Evolutionary conservation across 2,329 filamentous ascomycete species (phyloP), one percentile per base, ranked within the genome.

Genomic region (Cercospora sp.): DNA sequence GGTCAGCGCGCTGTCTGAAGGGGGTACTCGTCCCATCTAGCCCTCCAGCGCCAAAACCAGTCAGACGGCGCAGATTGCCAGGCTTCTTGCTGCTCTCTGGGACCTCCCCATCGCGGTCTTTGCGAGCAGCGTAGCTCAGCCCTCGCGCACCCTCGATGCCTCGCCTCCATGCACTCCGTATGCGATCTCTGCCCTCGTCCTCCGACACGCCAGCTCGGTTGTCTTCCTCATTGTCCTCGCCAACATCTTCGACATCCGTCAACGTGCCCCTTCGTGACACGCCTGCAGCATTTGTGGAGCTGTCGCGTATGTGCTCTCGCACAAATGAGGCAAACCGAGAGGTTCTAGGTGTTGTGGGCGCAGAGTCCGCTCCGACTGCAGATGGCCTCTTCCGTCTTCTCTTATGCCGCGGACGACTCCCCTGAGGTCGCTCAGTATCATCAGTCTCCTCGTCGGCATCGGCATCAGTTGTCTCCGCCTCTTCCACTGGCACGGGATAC

Each of bases 271-370:
- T 79, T 18, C 84, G 79, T 86, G 74, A 88, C 86, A 6, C 86
- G 84, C 21, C 87, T 81, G 71, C 82, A 82, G 58, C 90, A 91
- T 51, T 88, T 84, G 67, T 92, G 60, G 61, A 81, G n/a, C 86
- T 82, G 66, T 79, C 80, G 18, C 79, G 77, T n/a, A 82, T 77
- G 40, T 83, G 81, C 9, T 70, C 82, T 74, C 70, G 80, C 73
- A 79, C 83, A 80, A 88, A 84, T 72, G 74, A 80, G 3, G 81
- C 76, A 60, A 82, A 80, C 55, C 84, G 82, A 8, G 86, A 84
- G 2, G 81, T 80, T 74, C 84, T 85, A 5, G 87, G 88, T 1
- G 91, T 93, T 49, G 86, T 88, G 1, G 92, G 91, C 1, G 88
- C 86, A 6, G 91, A 90, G 68, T 88, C 84, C 69, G 79, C 84